Base-by-base conservation (phyloP, 2,329 filamentous ascomycete species). In the Ceratocystis cacaofunesta region DNA sequence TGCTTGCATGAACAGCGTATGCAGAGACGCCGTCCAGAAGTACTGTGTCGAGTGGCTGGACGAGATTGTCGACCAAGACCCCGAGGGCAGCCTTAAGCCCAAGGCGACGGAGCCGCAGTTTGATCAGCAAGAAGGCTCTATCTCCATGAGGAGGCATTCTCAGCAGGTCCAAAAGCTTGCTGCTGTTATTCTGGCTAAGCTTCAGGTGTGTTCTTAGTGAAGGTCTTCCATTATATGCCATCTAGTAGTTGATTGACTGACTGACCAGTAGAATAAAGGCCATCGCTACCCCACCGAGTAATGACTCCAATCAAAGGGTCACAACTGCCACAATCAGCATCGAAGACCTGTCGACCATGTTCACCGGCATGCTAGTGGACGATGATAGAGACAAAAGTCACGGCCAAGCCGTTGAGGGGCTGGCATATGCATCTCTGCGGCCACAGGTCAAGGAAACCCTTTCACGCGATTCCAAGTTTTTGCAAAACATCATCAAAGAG, bases 351-450 rank as follows among this genome's bases (percentile, higher is more conserved):
- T 82, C 83, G 46, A 78, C 76, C 68, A 81, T 84, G 72, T 87
- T 88, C 69, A 83, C 81, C 62, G 84, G 83, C 63, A 85, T 91
- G 76, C 79, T 91, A 58, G 72, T 87, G 57, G 79, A 84, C 57
- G 79, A 83, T 43, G 66, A 67, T 32, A 58, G 63, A 60, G 66
- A 67, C 28, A 55, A 60, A 44, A 67, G 66, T 22, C 66, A 67
- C 32, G 76, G 79, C 64, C 85, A 88, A 72, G 87, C 89, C 0
- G 84, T 97, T 65, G 94, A 99, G 76, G 94, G 92, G 5, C 78
- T 99, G 68, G 94, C 92, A 15, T 97, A 96, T 73, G 87, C 91
- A 3, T 95, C 92, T 8, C 81, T 97, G 46, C 90, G 90, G 71
- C 85, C 92, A 5, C 85, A 84, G 67, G 84, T 96, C 66, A 96